These are phyloP conservation scores for Limtongia smithiae DNA, from an alignment of 805 yeast species.

Conservation along the genomic window DNA sequence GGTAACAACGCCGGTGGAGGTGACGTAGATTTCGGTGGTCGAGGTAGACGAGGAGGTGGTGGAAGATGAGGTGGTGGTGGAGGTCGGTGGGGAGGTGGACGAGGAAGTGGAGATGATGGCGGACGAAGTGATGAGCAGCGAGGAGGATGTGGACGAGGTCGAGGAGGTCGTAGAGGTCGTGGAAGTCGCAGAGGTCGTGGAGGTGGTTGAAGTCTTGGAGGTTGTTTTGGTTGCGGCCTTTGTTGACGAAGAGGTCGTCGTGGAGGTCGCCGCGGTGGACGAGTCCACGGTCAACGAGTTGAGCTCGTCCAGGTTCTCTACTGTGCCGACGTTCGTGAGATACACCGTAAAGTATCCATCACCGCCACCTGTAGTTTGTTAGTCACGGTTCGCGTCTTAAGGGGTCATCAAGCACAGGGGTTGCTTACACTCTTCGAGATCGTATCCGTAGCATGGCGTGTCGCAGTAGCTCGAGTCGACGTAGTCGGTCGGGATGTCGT, in stretches of 20 bases:
- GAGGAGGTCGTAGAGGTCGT: slow-evolving; percentile 38
- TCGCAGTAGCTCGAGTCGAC: slow-evolving; percentile 42
- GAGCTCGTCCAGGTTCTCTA: slow-evolving; percentile 17
- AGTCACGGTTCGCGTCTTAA: too few species aligned
- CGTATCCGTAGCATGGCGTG: slow-evolving; percentile 58
- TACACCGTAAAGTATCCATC: slow-evolving; percentile 41
- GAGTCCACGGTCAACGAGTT: slow-evolving; percentile 36
- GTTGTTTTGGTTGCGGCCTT: slow-evolving; percentile 26
- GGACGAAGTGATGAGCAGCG: slow-evolving; percentile 24
- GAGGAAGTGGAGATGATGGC: slow-evolving; percentile 23
- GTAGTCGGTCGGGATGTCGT: slow-evolving; percentile 38
- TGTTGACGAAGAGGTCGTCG: slow-evolving; percentile 30
- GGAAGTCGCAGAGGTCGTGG: slow-evolving; percentile 6
- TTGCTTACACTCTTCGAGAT: slow-evolving; percentile 57
- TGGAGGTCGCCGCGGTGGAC: slow-evolving; percentile 34
- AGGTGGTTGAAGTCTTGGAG: slow-evolving; percentile 25
- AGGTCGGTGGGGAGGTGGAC: slow-evolving; percentile 19
- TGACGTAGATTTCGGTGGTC: slow-evolving; percentile 17
- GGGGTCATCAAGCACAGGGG: too few species aligned
- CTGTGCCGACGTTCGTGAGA: slow-evolving; percentile 27
- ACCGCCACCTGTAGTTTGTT: slow-evolving; percentile 46
- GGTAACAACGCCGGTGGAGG: slow-evolving; percentile 3
- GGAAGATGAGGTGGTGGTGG: slow-evolving; percentile 1
- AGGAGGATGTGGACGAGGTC: slow-evolving; percentile 33
- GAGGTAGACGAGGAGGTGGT: slow-evolving; percentile 17